These are phyloP conservation scores for Nigrospora oryzae DNA, from an alignment of 2,329 filamentous ascomycete species.

Conservation along the genomic window DNA sequence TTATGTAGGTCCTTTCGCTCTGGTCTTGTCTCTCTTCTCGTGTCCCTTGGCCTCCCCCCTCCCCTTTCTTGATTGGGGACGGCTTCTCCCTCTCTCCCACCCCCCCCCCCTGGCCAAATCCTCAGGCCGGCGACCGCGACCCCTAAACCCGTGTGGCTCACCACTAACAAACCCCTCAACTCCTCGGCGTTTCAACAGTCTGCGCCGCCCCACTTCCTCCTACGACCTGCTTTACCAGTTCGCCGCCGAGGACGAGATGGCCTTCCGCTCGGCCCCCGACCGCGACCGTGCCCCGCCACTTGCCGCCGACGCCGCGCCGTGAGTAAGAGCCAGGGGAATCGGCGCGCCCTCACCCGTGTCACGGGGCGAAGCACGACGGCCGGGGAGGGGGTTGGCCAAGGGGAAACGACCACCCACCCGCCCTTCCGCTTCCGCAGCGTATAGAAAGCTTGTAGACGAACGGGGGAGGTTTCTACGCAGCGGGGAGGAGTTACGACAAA, in stretches of 20 bases:
- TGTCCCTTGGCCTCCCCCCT: too few relatives aligned
- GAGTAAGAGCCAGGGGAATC: not conserved
- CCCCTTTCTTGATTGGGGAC: not conserved
- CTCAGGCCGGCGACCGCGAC: too few relatives aligned
- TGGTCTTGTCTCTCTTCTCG: too few relatives aligned
- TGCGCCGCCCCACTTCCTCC: not conserved
- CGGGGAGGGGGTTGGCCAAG: too few relatives aligned
- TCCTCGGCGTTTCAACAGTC: not conserved
- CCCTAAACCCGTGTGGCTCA: too few relatives aligned
- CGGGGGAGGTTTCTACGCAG: too few relatives aligned
- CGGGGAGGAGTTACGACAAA: too few relatives aligned
- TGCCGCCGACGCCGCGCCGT: not conserved
- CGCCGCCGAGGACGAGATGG: not conserved
- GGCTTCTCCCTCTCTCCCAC: not conserved
- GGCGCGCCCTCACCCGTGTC: not conserved
- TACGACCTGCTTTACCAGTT: slow-evolving; percentile 1
- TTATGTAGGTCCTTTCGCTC: not conserved
- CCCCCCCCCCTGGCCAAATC: not conserved
- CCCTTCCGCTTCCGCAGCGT: too few relatives aligned
- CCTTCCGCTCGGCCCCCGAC: not conserved
- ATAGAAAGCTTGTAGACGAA: too few relatives aligned
- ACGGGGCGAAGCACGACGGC: too few relatives aligned
- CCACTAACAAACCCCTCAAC: too few relatives aligned
- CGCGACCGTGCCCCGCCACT: not conserved
- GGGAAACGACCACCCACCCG: too few relatives aligned